phyloP scores from a whole-genome alignment of 345 rosid species.

The Acer yangbiense region DNA sequence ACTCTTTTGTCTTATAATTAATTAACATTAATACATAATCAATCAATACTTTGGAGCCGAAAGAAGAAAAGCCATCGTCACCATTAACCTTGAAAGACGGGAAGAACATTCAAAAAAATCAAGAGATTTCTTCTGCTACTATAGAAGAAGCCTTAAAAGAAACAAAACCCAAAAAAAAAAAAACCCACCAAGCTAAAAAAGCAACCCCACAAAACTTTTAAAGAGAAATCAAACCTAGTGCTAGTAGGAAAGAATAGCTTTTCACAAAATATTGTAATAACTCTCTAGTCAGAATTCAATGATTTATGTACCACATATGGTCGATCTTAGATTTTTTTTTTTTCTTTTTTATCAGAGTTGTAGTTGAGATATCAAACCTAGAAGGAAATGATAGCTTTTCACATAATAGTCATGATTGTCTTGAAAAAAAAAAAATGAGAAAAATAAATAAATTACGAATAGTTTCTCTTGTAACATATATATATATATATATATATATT shows the following conservation, averaged over 20 bases:
- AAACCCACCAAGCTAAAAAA: not conserved
- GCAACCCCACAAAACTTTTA: not conserved
- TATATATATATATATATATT: too few species aligned
- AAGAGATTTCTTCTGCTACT: not conserved
- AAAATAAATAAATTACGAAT: too few species aligned
- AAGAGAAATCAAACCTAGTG: conserved; percentile 4
- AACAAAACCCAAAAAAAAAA: not conserved
- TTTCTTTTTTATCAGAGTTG: too few species aligned
- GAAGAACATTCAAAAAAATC: conserved; percentile 28
- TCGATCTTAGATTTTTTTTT: too few species aligned
- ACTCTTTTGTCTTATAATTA: not conserved
- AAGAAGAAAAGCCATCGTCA: conserved; percentile 30
- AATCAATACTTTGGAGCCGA: conserved; percentile 35
- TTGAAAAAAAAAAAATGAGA: too few species aligned
- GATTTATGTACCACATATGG: too few species aligned
- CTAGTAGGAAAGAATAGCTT: conserved; percentile 25
- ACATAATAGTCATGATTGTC: too few species aligned
- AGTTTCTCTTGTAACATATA: too few species aligned
- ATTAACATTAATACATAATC: too few species aligned
- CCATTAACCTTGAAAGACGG: conserved; percentile 37
- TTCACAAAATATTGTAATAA: not conserved
- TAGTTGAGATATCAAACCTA: too few species aligned
- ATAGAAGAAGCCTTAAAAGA: not conserved
- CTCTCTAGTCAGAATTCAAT: too few species aligned
- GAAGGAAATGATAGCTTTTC: too few species aligned